Evolutionary conservation across 177 flowering plant species (phyloP), one percentile per base, ranked within the genome.

Genomic region (Vitis hybrid): DNA sequence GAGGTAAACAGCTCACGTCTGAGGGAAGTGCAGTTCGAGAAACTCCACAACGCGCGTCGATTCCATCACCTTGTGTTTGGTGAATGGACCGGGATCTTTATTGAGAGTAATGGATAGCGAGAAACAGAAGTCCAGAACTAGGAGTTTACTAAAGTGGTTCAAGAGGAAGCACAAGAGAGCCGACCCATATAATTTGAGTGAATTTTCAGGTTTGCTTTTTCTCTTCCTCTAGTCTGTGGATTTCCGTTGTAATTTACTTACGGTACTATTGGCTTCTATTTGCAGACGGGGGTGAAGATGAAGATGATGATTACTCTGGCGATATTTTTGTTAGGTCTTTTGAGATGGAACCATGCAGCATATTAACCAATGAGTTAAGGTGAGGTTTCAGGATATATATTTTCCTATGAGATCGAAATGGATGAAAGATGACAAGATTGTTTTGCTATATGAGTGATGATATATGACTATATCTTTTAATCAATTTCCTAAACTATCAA

Each of bases 281-380:
- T 56, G 65, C 72, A 81, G 87, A 78, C 65, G 78, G 48, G 13
- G 66, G 18, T 13, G 81, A 72, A 12, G 71, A 78, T 24, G 76
- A 70, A 11, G 71, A 61, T n/a, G 71, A 75, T 27, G 75, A 72
- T 16, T 70, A 14, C 60, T 4, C 50, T 11, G 73, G 76, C 15
- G 79, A 75, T 55, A 21, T 46, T 70, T 35, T 60, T 32, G 48
- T 21, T 15, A 30, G 35, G 19, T 72, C 79, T 1, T 8, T 40
- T 60, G 77, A 80, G 66, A 79, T 50, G 14, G 78, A 79, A 63
- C 75, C 82, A 40, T 80, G 83, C 83, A 77, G 83, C 83, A 77
- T 66, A 63, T 71, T 70, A 63, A 75, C 52, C 24, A 79, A 75
- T 60, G 81, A 84, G 70, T 65, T 87, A 14, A 87, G 90, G 90